Evolutionary conservation across 345 rosid genomes (phyloP), one percentile per base, ranked within the genome.

Genomic region (Cardamine resedifolia): DNA sequence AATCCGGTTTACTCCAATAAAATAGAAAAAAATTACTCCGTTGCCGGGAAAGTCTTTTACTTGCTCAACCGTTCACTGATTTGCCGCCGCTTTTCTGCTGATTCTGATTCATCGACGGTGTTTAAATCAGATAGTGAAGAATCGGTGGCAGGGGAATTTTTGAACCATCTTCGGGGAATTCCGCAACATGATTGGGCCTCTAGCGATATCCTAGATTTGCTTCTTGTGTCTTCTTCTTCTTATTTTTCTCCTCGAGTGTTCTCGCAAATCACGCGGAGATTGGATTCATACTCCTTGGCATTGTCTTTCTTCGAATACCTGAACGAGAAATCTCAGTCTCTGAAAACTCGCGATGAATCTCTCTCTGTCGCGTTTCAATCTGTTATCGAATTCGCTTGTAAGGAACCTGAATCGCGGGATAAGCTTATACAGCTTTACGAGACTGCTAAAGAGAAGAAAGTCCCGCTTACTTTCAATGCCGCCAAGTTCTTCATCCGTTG

Each of bases 331-430:
- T 66, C 85, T 38, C 58, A 58, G 18, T 70, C 66, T n/a, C 26
- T 68, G 18, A 16, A 67, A 23, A 66, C 57, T 56, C 33, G 61
- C 53, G 31, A 64, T 44, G 56, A 15, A 2, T 72, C 74, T 9
- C 82, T 85, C 71, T 85, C 92, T 15, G 68, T 68, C 4, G 4
- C 82, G 2, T 84, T 84, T 58, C 87, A 85, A 62, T 85, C 86
- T 41, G 68, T 83, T 55, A 45, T 84, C 26, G 88, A 87, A 62
- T 72, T 83, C 21, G 87, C 87, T 20, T 39, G 67, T 28, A 73
- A 80, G 7, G 86, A 88, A 58, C 50, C 53, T 11, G 62, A 79
- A 12, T 68, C 76, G 9, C 24, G 10, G 1, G 56, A 38, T 19
- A 59, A 74, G 36, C 78, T 84, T 7, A 50, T 59, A 1, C 78